Base-by-base conservation (phyloP, 768 basidiomycete genomes). In the Trichaptum fuscoviolaceum region DNA sequence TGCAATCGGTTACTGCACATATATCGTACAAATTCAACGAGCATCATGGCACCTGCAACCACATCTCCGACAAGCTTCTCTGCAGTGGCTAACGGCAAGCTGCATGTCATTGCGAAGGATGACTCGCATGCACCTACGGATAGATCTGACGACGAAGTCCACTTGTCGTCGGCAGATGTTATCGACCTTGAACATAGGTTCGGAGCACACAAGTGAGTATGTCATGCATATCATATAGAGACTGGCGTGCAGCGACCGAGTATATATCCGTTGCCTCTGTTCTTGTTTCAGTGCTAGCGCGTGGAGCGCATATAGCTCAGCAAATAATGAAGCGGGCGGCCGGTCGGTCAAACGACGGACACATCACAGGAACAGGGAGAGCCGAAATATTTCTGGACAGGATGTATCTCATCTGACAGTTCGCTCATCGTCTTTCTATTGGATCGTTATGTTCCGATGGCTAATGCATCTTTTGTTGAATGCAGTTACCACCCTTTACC, bases 401-500 rank as follows among this genome's bases (percentile, higher is more conserved):
- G 68, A 64, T 59, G 63, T 4, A 52, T 12, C 42, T 52, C 42
- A 52, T 52, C 42, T 52, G 20, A 52, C 42, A 52, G 42, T 52
- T 52, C 42, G 42, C 42, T 52, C 20, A 20, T 52, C 20, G 20
- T 12, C 42, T 52, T 52, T 52, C 42, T 20, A 4, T 52, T 52
- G 42, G 15, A 12, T 20, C 42, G 15, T 52, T 52, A 52, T 52
- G 42, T 52, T 52, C 20, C 42, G 42, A 52, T 4, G 42, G 15
- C 42, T 52, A 52, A 52, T 52, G 42, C 20, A 15, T 12, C 10
- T 12, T 52, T 12, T 20, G 20, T 52, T 20, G 2, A 52, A 52
- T 52, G 42, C 79, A 98, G 96, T 79, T 98, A 99, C 75, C 95
- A 97, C 75, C 96, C 97, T 0, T 80, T 99, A 9, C 96, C 96